These are phyloP conservation scores for Verbena officinalis DNA, from an alignment of 257 asterid genomes.

Conservation along the genomic window DNA sequence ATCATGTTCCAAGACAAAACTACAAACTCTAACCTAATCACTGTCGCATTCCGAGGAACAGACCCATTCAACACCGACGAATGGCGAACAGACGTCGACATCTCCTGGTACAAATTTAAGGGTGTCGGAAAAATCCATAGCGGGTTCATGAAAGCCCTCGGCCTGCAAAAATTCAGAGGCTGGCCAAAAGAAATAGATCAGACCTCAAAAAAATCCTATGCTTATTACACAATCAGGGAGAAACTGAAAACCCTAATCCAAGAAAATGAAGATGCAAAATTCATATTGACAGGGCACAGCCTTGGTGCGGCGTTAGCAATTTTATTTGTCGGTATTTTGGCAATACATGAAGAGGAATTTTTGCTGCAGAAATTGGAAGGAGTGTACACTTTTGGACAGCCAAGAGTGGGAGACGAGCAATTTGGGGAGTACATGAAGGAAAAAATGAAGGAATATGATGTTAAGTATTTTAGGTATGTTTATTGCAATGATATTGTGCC, in stretches of 20 bases:
- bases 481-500: constrained; percentile 69
- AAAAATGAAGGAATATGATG: constrained; percentile 35
- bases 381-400: constrained; percentile 83
- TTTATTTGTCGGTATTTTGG: constrained; percentile 44
- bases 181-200: constrained; percentile 51
- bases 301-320: constrained; percentile 77
- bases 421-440: constrained; percentile 68
- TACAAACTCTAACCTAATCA: constrained; percentile 40
- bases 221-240: constrained; percentile 61
- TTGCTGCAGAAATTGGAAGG: constrained; percentile 59
- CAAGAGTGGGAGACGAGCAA: constrained; percentile 69
- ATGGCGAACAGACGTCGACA: constrained; percentile 63
- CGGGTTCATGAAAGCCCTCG: constrained; percentile 71
- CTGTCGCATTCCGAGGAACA: constrained; percentile 71
- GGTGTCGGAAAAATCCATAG: constrained; percentile 56
- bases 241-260: constrained; percentile 39
- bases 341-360: constrained; percentile 54
- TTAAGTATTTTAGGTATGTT: constrained; percentile 59
- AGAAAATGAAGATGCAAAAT: constrained; percentile 41
- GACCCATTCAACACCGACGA: constrained; percentile 51
- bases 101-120: constrained; percentile 64
- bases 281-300: constrained; percentile 74
- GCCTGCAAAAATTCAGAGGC: constrained; percentile 50
- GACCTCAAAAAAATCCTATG: constrained; percentile 31
- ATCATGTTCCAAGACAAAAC: constrained; percentile 50